Base-by-base conservation (phyloP, 306 rosid species). In the Trifolium repens region DNA sequence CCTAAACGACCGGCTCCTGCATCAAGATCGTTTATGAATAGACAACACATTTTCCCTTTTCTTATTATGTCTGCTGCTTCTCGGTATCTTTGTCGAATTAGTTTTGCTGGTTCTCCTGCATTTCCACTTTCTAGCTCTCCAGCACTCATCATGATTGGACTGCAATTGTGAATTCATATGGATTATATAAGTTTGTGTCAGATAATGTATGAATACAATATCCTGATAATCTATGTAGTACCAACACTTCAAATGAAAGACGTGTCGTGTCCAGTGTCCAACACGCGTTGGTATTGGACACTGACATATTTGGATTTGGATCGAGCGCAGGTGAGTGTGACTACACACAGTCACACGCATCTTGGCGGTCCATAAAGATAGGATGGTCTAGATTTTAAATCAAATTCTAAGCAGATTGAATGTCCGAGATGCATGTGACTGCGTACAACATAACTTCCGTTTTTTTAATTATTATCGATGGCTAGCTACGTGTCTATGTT, bases 121-220 rank as follows among this genome's bases (percentile, higher is more conserved):
- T 96, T 96, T 50, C 99, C 98, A 73, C 98, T 96, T 81, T 96
- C 99, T 68, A 96, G 30, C 62, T 96, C 99, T 90, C 98, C 99
- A 2, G 99, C 99, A 80, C 99, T 96, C 99, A 96, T 92, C 99
- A 96, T 92, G 89, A 96, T 96, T 4, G 99, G 99, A 88, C 98
- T 90, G 89, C 7, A 11, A 54, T 72, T 50, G 22, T 6, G 67
- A 27, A 72, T 46, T 63, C 44, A 34, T 32, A 15, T 24, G 13
- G 1, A 9, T 43, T 43, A 10, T 10, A 43, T 43, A 43, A 43
- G 47, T 43, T 43, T 10, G 49, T 11, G 49, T 4, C 49, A 11
- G 11, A 43, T 9, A 11, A 43, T 46, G 4, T 30, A 59, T 59
- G 13, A 27, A 59, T 27, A 59, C 40, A 1, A 24, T 6, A 43